Evolutionary conservation across 352 stramenopile species (phyloP).

Genomic region (Globisporangium solare): DNA sequence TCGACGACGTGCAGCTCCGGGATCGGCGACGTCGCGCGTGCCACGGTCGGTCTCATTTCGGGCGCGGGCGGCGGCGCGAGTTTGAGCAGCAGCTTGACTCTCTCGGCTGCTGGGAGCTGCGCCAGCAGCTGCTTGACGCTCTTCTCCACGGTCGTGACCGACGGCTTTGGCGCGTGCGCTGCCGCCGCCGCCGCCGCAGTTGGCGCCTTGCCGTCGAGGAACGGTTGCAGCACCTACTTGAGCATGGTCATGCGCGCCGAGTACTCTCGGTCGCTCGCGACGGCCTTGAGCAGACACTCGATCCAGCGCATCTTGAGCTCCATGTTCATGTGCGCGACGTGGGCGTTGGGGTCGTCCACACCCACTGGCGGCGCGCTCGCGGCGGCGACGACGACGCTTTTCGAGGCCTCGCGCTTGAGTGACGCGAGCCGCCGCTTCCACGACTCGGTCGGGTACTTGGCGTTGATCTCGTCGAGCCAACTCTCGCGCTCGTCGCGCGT

Average conservation of each 20-base stretch:
- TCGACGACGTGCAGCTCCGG: slow-evolving; percentile 12
- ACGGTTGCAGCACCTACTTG: slow-evolving; percentile 41
- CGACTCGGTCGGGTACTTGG: slow-evolving; percentile 36
- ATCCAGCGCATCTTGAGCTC: slow-evolving; percentile 67
- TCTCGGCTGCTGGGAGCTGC: slow-evolving; percentile 23
- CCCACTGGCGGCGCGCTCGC: slow-evolving; percentile 14
- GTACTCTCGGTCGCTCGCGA: slow-evolving; percentile 37
- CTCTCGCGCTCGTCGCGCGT: slow-evolving; percentile 35
- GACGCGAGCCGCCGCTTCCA: slow-evolving; percentile 28
- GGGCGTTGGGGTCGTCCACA: slow-evolving; percentile 26
- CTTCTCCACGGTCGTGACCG: slow-evolving; percentile 22
- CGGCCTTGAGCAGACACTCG: slow-evolving; percentile 34
- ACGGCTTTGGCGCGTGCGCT: slow-evolving; percentile 4
- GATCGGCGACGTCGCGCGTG: slow-evolving; percentile 35
- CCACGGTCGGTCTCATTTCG: slow-evolving; percentile 8
- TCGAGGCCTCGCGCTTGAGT: slow-evolving; percentile 15
- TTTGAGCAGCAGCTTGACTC: slow-evolving; percentile 24
- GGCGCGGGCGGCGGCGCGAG: slow-evolving; percentile 7
- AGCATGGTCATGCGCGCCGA: slow-evolving; percentile 43
- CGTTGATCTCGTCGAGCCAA: slow-evolving; percentile 50
- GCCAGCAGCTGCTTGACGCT: slow-evolving; percentile 21
- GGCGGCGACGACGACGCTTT: slow-evolving; percentile 1
- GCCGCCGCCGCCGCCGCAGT: neutral
- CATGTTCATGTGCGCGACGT: slow-evolving; percentile 34
- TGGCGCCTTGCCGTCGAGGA: slow-evolving; percentile 35